A percentile compares a stretch with the other conserved stretches of the same genome.
These are phyloP conservation scores for Boletus bicolor DNA, from an alignment of 768 basidiomycete genomes.

Conservation along the genomic window DNA sequence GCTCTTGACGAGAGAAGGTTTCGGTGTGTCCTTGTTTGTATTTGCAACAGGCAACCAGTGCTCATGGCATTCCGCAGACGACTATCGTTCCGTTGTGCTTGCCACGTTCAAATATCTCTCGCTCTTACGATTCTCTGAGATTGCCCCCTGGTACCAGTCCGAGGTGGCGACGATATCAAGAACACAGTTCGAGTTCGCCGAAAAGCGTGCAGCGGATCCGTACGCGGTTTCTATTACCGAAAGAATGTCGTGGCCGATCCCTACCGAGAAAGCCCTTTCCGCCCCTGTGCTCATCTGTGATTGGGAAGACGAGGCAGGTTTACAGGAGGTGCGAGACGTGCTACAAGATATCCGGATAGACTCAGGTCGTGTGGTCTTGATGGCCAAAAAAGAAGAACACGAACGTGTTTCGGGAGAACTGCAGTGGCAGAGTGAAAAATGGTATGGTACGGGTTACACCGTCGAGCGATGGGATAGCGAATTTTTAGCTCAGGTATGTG, in stretches of 20 bases:
- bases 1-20: constrained; percentile 79
- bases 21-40: constrained; percentile 50
- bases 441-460: constrained; percentile 88
- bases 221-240: constrained; percentile 78
- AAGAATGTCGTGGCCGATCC: constrained; percentile 75
- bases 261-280: constrained; percentile 70
- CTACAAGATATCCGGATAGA: constrained; percentile 57
- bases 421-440: constrained; percentile 76
- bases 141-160: constrained; percentile 66
- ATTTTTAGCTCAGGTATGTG: constrained; percentile 53
- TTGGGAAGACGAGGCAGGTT: constrained; percentile 56
- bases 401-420: constrained; percentile 48
- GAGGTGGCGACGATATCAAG: constrained; percentile 71
- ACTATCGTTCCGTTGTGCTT: constrained; percentile 69
- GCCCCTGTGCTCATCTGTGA: constrained; percentile 70
- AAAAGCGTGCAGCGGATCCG: constrained; percentile 74
- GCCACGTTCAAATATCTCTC: constrained; percentile 77
- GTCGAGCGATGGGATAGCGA: constrained; percentile 66
- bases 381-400: constrained; percentile 68
- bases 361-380: constrained; percentile 68
- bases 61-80: constrained; percentile 37
- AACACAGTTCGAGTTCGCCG: constrained; percentile 82
- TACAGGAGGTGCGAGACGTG: constrained; percentile 56
- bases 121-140: constrained; percentile 57
- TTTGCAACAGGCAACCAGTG: background rate